Evolutionary conservation across 306 rosid species (phyloP), one percentile per base, ranked within the genome.

Genomic region (Trifolium repens): DNA sequence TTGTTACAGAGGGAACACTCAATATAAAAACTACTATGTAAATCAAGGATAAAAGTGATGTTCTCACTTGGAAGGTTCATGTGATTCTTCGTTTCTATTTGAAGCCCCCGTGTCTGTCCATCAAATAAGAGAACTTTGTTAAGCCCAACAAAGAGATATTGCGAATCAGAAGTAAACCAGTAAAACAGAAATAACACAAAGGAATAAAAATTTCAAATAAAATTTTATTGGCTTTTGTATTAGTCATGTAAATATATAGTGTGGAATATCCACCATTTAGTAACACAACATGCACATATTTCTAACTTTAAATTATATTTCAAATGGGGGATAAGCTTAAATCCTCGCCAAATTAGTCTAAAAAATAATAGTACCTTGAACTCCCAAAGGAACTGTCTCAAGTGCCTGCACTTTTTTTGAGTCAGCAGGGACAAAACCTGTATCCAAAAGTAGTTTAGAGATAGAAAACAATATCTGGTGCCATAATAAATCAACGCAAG

Each of bases 351-450:
- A 75, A 11, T 58, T 58, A 43, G 34, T 63, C 54, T 24, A 26
- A 53, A 79, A 26, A 50, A 70, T 73, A 68, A 64, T 5, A 61
- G 76, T 72, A 91, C 92, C 98, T 93, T 88, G 85, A 78, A 62
- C 86, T 71, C 78, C 89, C 14, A 75, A 58, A n/a, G 14, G 81
- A 71, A 63, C 81, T 7, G 87, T 69, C 73, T 86, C 82, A 10
- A 73, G 59, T 59, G 71, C 58, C 75, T 71, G 71, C 9, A 82
- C 86, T 66, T 69, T 80, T 77, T 46, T 75, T 0, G 88, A 84
- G 69, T 84, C 88, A 69, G 79, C 75, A 62, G 89, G 84, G 80
- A 40, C 77, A 84, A 90, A 85, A 68, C 97, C 97, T 90, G 88
- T 30, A 85, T 69, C 15, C 85, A 75, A 16, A 78, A 62, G 44